A percentile compares a stretch with the other conserved stretches of the same genome.
phyloP scores from a whole-genome alignment of 805 yeast genomes.

The Diddensiella santjacobensis region DNA sequence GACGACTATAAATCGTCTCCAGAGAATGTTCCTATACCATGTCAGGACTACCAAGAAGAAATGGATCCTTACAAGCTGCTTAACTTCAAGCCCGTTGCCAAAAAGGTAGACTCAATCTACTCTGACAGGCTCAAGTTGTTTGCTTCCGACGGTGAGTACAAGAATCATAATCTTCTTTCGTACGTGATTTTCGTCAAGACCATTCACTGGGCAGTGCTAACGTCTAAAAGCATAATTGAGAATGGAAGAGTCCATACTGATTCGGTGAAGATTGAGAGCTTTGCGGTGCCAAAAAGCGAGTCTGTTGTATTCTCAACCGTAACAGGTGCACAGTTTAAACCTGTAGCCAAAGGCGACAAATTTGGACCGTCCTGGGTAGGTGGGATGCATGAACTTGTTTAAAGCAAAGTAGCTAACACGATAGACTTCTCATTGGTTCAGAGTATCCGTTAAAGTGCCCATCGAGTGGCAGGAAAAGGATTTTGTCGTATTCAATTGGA shows the following conservation, averaged over 20 bases:
- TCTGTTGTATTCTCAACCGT: conserved; percentile 50
- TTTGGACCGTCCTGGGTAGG: conserved; percentile 95
- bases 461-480: conserved; percentile 41
- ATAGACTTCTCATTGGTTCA: conserved; percentile 96
- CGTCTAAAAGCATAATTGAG: no score
- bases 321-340: conserved; percentile 44
- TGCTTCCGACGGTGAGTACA: conserved; percentile 71
- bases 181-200: no score
- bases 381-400: no score
- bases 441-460: conserved; percentile 59
- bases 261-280: conserved; percentile 52
- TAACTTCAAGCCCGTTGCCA: conserved; percentile 59
- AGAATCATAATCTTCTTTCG: conserved; percentile 67
- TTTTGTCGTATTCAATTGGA: conserved; percentile 70
- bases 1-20: no score
- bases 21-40: no score
- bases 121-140: conserved; percentile 69
- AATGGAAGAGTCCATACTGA: conserved; percentile 7
- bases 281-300: conserved; percentile 59
- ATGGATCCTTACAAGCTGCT: no score
- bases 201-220: no score
- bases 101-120: conserved; percentile 71
- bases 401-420: no score
- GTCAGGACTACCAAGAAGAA: no score
- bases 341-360: conserved; percentile 51